Evolutionary conservation across 2,329 filamentous ascomycete genomes (phyloP), one percentile per base, ranked within the genome.

Genomic region (Herpomyces periplanetae): DNA sequence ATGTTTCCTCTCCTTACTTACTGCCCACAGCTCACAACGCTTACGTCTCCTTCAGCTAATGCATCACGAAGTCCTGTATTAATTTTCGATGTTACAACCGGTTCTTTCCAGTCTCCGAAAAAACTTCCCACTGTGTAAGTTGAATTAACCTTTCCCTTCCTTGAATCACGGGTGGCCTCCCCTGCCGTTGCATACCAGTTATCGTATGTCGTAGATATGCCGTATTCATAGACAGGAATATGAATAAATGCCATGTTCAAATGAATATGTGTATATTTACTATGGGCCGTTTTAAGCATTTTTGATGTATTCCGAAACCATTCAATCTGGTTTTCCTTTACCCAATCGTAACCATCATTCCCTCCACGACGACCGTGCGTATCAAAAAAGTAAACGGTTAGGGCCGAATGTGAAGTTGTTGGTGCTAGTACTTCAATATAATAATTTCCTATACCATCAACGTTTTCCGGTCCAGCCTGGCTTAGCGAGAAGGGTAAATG

Each of bases 261-360:
- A 35, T 91, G 80, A 19, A 71, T 63, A 32, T 80, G 66, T 0
- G 64, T 68, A 38, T 88, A 96, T 30, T 69, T 58, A 25, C 52
- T 51, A 34, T 87, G 73, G 24, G 55, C 54, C 30, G 59, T 56
- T 39, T 68, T 68, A 17, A 88, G 41, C 6, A 54, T 42, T 22
- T 60, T 45, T 1, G 66, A 59, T 1, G 66, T 85, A 26, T 54
- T 50, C 27, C 56, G 60, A 44, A 96, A 96, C 80, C 80, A 96
- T 21, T 66, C 56, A 23, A 88, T 87, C 38, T 96, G 80, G 28
- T 54, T 71, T 17, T 60, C 60, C 41, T 91, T 91, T 33, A 96
- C 44, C 80, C 80, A 96, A 39, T 91, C 75, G 34, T 96, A 96
- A 18, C 80, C 80, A n/a, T n/a, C n/a, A n/a, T n/a, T n/a, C n/a